These are phyloP conservation scores for Mycena vitilis DNA, from an alignment of 768 basidiomycete genomes.

Conservation along the genomic window DNA sequence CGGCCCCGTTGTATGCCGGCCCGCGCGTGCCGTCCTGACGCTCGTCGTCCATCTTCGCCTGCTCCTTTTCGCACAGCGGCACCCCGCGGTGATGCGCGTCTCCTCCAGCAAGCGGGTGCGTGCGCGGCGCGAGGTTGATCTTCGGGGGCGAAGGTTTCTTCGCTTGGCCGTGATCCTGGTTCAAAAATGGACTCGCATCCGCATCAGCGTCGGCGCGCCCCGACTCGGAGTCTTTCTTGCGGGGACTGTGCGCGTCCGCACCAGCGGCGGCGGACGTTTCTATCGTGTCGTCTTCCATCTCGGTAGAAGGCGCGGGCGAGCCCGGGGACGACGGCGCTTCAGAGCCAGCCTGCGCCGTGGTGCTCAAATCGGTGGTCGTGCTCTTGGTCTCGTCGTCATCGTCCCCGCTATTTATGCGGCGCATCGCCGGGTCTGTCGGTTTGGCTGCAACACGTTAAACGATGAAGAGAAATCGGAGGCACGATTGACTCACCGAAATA, in stretches of 20 bases:
- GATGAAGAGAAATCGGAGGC: too few relatives aligned
- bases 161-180: not conserved
- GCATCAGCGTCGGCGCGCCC: not conserved
- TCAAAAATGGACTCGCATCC: slow-evolving; percentile 6
- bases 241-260: not conserved
- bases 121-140: slow-evolving; percentile 23
- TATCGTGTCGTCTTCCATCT: not conserved
- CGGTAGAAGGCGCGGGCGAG: not conserved
- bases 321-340: not conserved
- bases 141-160: not conserved
- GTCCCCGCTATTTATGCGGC: slow-evolving; percentile 3
- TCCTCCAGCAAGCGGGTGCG: slow-evolving; percentile 20
- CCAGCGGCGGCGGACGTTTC: not conserved
- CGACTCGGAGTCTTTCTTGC: not conserved
- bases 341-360: slow-evolving; percentile 20
- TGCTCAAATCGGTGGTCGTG: slow-evolving; percentile 21
- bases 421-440: not conserved
- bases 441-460: not conserved
- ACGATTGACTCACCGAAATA: too few relatives aligned
- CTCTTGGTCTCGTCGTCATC: slow-evolving; percentile 27
- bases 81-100: slow-evolving; percentile 11
- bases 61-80: slow-evolving; percentile 7
- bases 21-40: slow-evolving; percentile 5
- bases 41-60: slow-evolving; percentile 28
- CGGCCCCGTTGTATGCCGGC: slow-evolving; percentile 1